These are phyloP conservation scores for Inonotus obliquus DNA, from an alignment of 1,284 basidiomycete genomes.

Conservation along the genomic window DNA sequence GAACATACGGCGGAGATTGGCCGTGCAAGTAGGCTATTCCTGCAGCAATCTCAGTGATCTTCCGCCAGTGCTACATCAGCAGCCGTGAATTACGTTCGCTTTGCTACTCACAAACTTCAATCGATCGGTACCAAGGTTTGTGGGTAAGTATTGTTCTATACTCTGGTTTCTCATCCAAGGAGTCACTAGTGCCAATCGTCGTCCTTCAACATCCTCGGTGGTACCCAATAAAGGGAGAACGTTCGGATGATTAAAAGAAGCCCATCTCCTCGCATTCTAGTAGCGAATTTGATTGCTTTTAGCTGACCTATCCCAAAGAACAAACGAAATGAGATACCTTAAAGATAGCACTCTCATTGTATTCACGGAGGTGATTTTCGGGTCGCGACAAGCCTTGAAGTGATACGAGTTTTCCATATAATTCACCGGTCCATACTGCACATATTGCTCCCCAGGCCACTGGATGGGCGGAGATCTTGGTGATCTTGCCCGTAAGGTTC, in stretches of 20 bases:
- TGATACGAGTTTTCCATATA: constrained; percentile 15
- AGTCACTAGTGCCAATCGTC: constrained; percentile 11
- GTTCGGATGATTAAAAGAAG: constrained; percentile 14
- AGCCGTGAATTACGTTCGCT: neutral
- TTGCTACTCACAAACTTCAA: constrained; percentile 13
- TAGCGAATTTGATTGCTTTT: neutral
- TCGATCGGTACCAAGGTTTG: constrained; percentile 16
- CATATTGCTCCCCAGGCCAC: constrained; percentile 15
- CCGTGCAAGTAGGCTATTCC: constrained; percentile 14
- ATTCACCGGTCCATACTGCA: constrained; percentile 13
- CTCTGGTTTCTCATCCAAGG: constrained; percentile 15
- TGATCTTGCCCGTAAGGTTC: constrained; percentile 15
- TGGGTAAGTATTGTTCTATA: neutral
- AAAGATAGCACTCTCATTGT: neutral
- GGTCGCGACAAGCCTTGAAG: constrained; percentile 1
- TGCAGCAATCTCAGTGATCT: constrained; percentile 15
- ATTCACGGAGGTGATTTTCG: neutral
- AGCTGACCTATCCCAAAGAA: neutral
- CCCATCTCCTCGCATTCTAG: constrained; percentile 7
- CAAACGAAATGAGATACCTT: constrained; percentile 1
- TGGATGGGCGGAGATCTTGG: constrained; percentile 2
- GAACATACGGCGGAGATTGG: constrained; percentile 13
- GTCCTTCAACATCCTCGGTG: neutral
- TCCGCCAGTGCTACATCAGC: neutral
- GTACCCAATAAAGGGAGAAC: constrained; percentile 13